Conservation (phyloP, 148 eudicot genomes). For the Amaranthus cruentus region DNA sequence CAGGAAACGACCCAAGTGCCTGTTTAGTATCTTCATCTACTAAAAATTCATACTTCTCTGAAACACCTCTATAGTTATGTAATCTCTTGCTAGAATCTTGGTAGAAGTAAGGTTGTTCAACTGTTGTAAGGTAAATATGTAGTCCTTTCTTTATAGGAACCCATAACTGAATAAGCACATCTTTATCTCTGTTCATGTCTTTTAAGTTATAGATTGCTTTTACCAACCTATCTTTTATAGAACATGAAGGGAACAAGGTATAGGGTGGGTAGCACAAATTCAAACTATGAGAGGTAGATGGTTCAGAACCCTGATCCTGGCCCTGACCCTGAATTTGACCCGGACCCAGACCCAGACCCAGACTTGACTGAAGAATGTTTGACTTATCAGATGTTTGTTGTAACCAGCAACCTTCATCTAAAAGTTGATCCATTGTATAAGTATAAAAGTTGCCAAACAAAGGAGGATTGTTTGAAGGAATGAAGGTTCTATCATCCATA, state of each 20-base stretch:
- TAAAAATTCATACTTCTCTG: slow-evolving; percentile 48
- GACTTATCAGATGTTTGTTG: slow-evolving; percentile 46
- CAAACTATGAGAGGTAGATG: slow-evolving; percentile 33
- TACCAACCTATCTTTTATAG: slow-evolving; percentile 33
- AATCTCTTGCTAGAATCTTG: slow-evolving; percentile 27
- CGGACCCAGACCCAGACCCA: not conserved
- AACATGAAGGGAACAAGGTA: slow-evolving; percentile 19
- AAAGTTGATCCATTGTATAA: slow-evolving; percentile 60
- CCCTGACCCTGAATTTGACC: not conserved
- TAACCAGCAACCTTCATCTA: slow-evolving; percentile 74
- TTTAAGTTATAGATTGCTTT: slow-evolving; percentile 26
- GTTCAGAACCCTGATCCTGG: slow-evolving; percentile 5
- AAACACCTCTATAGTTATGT: slow-evolving; percentile 35
- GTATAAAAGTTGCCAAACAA: slow-evolving; percentile 43
- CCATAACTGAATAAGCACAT: slow-evolving; percentile 63
- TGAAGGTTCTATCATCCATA: slow-evolving; percentile 59
- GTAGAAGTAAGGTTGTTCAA: slow-evolving; percentile 36
- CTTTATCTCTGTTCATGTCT: slow-evolving; percentile 29
- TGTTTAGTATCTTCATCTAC: slow-evolving; percentile 56
- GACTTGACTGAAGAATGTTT: slow-evolving; percentile 33
- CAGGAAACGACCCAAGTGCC: slow-evolving; percentile 49
- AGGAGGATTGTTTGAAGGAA: slow-evolving; percentile 31
- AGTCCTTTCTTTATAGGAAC: slow-evolving; percentile 37
- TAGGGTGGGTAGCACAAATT: slow-evolving; percentile 27
- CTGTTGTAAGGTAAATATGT: slow-evolving; percentile 40